phyloP scores from a whole-genome alignment of 225 moss, liverwort and hornwort species.

The Physcomitrellopsis africana region DNA sequence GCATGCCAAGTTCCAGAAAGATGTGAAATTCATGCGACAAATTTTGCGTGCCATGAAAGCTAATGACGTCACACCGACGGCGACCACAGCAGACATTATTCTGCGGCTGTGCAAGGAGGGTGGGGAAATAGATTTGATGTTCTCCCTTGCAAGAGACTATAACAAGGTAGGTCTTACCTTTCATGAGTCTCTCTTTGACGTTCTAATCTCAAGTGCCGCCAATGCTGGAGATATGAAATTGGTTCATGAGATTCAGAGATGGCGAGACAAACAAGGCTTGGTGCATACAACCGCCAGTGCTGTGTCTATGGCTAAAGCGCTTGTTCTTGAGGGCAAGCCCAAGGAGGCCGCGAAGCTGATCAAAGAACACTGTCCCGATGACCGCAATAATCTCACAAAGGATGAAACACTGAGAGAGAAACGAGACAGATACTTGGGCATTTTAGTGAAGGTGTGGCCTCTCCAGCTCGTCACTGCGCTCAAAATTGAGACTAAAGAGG shows the following conservation, averaged over 20 bases:
- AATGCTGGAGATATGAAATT: conserved; percentile 31
- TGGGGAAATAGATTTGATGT: conserved; percentile 36
- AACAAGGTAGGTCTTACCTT: conserved; percentile 32
- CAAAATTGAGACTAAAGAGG: conserved; percentile 27
- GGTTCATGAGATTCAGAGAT: conserved; percentile 33
- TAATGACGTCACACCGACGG: conserved; percentile 34
- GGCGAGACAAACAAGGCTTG: conserved; percentile 46
- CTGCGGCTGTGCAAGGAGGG: conserved; percentile 45
- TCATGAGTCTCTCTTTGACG: conserved; percentile 37
- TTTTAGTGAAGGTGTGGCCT: conserved; percentile 66
- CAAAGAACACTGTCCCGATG: conserved; percentile 39
- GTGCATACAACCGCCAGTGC: conserved; percentile 47
- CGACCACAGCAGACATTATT: conserved; percentile 35
- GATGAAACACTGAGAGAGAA: conserved; percentile 23
- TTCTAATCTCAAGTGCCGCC: conserved; percentile 43
- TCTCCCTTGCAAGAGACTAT: conserved; percentile 35
- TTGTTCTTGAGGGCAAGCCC: conserved; percentile 43
- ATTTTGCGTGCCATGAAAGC: conserved; percentile 36
- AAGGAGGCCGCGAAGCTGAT: conserved; percentile 49
- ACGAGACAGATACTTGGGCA: conserved; percentile 43
- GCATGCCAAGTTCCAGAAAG: conserved; percentile 35
- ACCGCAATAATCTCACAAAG: neutral
- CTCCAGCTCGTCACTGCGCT: conserved; percentile 45
- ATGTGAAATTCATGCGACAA: conserved; percentile 33
- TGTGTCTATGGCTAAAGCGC: conserved; percentile 48